Percentiles rank a stretch among this genome's conserved stretches.
Evolutionary conservation across 2,329 filamentous ascomycete genomes (phyloP).

Genomic region (Davidsoniella virescens): DNA sequence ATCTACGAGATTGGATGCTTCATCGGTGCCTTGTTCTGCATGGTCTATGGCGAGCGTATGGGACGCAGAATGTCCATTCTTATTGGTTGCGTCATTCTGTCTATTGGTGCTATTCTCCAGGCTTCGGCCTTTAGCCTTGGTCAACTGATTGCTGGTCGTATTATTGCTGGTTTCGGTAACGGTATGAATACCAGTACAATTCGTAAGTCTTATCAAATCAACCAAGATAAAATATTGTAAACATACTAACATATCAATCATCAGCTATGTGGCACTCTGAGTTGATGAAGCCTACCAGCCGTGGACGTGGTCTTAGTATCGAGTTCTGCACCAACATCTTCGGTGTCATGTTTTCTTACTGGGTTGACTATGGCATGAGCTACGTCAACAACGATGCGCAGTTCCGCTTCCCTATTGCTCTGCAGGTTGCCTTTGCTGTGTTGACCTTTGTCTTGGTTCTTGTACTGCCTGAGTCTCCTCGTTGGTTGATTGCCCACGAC

Average conservation of each 20-base stretch:
- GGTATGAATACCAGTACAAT: too few relatives aligned
- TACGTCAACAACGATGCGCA: conserved; percentile 24
- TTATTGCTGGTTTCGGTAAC: too few relatives aligned
- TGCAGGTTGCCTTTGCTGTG: conserved; percentile 39
- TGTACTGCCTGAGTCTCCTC: conserved; percentile 36
- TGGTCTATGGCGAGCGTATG: conserved; percentile 39
- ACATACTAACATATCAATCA: conserved; percentile 35
- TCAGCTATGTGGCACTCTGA: conserved; percentile 46
- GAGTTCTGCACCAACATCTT: conserved; percentile 38
- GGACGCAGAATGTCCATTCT: conserved; percentile 43
- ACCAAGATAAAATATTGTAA: too few relatives aligned
- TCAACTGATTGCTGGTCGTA: too few relatives aligned
- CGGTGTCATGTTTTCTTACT: conserved; percentile 32
- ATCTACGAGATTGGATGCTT: conserved; percentile 33
- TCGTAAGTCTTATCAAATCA: too few relatives aligned
- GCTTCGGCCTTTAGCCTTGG: too few relatives aligned
- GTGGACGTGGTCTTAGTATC: conserved; percentile 35
- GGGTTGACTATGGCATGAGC: conserved; percentile 20
- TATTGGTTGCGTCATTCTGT: conserved; percentile 39
- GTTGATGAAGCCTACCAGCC: conserved; percentile 28
- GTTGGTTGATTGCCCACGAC: conserved; percentile 30
- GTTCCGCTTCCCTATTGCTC: conserved; percentile 45
- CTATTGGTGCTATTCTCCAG: conserved; percentile 37
- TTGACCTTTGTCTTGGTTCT: conserved; percentile 38
- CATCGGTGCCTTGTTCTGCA: conserved; percentile 21